A percentile compares a stretch with the other conserved stretches of the same genome.
phyloP scores from a whole-genome alignment of 306 rosid genomes.

The Oemleria cerasiformis region DNA sequence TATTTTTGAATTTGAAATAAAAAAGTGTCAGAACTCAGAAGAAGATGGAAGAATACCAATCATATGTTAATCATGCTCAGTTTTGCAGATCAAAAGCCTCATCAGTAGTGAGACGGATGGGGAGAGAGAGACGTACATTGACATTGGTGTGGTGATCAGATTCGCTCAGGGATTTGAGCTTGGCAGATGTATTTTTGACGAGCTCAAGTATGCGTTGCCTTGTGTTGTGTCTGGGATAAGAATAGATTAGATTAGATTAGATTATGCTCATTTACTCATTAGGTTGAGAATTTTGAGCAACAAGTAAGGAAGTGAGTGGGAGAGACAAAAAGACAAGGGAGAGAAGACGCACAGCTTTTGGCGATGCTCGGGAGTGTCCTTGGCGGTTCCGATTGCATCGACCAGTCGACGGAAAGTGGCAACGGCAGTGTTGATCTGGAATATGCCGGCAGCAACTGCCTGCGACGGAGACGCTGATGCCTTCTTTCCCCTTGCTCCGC shows the following conservation, averaged over 20 bases:
- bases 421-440: slow-evolving; percentile 82
- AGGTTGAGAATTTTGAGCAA: neutral
- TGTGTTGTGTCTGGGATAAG: slow-evolving; percentile 47
- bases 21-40: neutral
- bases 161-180: slow-evolving; percentile 58
- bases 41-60: no score
- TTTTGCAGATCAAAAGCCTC: neutral
- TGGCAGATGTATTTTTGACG: slow-evolving; percentile 73
- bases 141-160: slow-evolving; percentile 37
- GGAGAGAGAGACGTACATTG: slow-evolving; percentile 32
- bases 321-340: neutral
- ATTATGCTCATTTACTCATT: neutral
- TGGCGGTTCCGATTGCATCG: slow-evolving; percentile 66
- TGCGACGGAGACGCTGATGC: slow-evolving; percentile 40
- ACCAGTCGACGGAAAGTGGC: slow-evolving; percentile 67
- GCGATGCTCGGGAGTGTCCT: slow-evolving; percentile 67
- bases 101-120: no score
- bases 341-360: slow-evolving; percentile 50
- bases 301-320: neutral
- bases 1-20: neutral
- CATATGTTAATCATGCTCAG: no score
- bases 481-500: slow-evolving; percentile 22
- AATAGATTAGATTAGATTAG: neutral
- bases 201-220: slow-evolving; percentile 64
- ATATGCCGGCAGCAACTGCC: slow-evolving; percentile 70